Evolutionary conservation across 164 flowering plant genomes (phyloP), one percentile per base, ranked within the genome.

Genomic region (Malania oleifera): DNA sequence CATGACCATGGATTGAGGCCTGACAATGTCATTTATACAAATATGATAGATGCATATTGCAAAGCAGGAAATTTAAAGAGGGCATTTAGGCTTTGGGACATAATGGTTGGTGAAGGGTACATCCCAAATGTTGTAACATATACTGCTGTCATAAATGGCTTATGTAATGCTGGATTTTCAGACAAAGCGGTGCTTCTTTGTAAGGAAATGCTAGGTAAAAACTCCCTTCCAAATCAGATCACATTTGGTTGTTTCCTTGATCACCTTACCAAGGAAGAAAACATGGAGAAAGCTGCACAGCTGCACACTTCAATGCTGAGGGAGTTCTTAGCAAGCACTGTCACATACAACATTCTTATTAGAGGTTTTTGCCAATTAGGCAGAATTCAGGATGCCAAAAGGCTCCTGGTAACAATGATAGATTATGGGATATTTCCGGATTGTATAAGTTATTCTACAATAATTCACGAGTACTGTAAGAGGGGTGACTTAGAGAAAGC

Each of bases 161-260:
- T 92, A 28, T 89, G 88, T 43, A 86, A 78, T 64, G 82, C 81
- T 25, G 96, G 98, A n/a, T 62, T 66, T 57, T 56, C 73, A 26
- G 71, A 77, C 19, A 71, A 78, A 73, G 98, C 96, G 1, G 82
- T 75, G 74, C 63, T 75, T 54, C 69, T 89, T 34, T 83, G 78
- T 45, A 81, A 82, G 71, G 77, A 80, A 68, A 87, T 92, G 95
- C 63, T 81, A 43, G 73, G 37, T 55, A 71, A 61, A 13, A 62
- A 67, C 34, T 45, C 69, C n/a, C 49, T 69, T 56, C 97, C 97
- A 2, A 92, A 92, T 63, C 74, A 79, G 39, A 56, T 73, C 14
- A 92, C 98, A 18, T 87, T 71, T 67, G 88, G 95, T 57, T 85
- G 89, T 69, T 84, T 92, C 58, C 81, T 92, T 62, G 82, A 83